Conservation (phyloP, 1,139 yeast genomes). For the Yamadazyma siamensis region DNA sequence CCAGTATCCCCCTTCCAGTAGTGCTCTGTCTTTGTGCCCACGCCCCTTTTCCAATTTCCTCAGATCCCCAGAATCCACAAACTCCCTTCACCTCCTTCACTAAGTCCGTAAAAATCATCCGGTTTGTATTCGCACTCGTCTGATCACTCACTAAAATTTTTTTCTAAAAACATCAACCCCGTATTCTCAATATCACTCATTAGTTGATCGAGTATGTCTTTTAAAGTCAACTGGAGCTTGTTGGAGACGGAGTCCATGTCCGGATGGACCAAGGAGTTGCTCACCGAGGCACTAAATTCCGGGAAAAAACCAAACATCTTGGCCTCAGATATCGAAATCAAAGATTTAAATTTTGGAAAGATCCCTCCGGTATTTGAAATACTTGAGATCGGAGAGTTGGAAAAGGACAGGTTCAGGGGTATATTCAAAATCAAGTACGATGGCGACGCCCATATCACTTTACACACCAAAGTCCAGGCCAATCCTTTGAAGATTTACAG, state of each 20-base stretch:
- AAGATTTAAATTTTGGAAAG: slow-evolving; percentile 75
- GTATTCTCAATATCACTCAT: too few relatives aligned
- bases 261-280: slow-evolving; percentile 62
- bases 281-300: slow-evolving; percentile 75
- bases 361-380: slow-evolving; percentile 78
- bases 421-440: slow-evolving; percentile 76
- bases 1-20: too few relatives aligned
- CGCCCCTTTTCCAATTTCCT: too few relatives aligned
- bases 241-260: slow-evolving; percentile 67
- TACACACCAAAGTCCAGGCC: slow-evolving; percentile 82
- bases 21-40: too few relatives aligned
- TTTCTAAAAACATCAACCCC: slow-evolving; percentile 1
- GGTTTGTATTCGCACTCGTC: slow-evolving; percentile 5
- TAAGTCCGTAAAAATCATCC: too few relatives aligned
- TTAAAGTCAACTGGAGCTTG: slow-evolving; percentile 78
- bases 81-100: too few relatives aligned
- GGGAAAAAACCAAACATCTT: slow-evolving; percentile 73
- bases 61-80: too few relatives aligned
- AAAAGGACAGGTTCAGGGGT: slow-evolving; percentile 76
- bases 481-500: slow-evolving; percentile 74
- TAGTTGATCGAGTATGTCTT: slow-evolving; percentile 71
- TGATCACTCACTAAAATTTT: slow-evolving; percentile 3
- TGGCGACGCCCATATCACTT: slow-evolving; percentile 78
- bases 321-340: slow-evolving; percentile 69
- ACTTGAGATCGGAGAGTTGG: slow-evolving; percentile 82